Percentiles rank a stretch among this genome's conserved stretches.
Evolutionary conservation across 805 yeast genomes (phyloP).

Genomic region (Starmera dryadoides): DNA sequence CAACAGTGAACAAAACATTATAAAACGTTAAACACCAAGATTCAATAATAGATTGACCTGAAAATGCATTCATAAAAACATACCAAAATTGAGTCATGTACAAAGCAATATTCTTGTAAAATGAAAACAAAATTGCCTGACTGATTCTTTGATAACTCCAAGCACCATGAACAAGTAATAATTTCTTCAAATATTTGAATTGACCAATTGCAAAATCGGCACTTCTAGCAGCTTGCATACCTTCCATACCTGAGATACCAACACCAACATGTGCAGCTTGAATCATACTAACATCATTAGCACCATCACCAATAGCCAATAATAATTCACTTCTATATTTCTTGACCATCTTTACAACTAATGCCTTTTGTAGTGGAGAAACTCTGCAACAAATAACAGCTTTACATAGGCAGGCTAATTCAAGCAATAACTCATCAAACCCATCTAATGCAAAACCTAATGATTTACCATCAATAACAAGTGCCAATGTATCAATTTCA

Average conservation of each 20-base stretch:
- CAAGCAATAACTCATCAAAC: conserved; percentile 69
- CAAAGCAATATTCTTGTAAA: conserved; percentile 90
- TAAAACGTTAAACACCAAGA: conserved; percentile 97
- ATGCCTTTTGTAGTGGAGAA: conserved; percentile 93
- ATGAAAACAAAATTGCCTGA: conserved; percentile 87
- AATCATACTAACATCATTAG: conserved; percentile 97
- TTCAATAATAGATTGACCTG: conserved; percentile 94
- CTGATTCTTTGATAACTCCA: conserved; percentile 97
- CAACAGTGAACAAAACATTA: conserved; percentile 87
- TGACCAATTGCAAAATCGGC: conserved; percentile 98
- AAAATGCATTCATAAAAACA: conserved; percentile 84
- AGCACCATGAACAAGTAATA: conserved; percentile 88
- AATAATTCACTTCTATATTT: conserved; percentile 64
- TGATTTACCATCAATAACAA: conserved; percentile 92
- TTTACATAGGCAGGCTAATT: conserved; percentile 79
- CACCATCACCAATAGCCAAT: conserved; percentile 97
- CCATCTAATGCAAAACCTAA: conserved; percentile 81
- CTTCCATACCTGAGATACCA: conserved; percentile 98
- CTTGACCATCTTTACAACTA: conserved; percentile 92
- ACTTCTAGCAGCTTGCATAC: conserved; percentile 98
- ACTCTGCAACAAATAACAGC: conserved; percentile 98
- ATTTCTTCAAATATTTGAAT: conserved; percentile 75
- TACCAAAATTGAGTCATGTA: conserved; percentile 99
- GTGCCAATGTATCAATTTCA: conserved; percentile 74
- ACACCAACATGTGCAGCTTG: conserved; percentile 99